Percentiles rank a stretch among this genome's conserved stretches.
Evolutionary conservation across 768 basidiomycete genomes (phyloP).

Genomic region (Boletus insuetus): DNA sequence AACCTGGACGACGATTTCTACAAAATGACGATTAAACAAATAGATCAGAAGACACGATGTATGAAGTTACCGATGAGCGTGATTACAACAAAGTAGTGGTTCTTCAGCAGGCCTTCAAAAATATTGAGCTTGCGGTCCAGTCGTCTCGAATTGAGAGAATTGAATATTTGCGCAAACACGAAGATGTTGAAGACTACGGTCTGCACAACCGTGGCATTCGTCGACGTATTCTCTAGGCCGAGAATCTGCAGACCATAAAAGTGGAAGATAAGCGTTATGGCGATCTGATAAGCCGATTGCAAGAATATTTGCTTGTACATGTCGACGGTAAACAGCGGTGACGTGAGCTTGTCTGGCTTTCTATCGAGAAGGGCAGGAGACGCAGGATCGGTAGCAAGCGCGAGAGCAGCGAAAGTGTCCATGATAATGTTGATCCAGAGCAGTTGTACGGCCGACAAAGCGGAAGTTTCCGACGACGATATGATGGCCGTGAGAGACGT

Average conservation of each 20-base stretch:
- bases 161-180: slow-evolving; percentile 97
- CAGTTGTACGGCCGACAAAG: slow-evolving; percentile 93
- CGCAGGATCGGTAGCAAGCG: slow-evolving; percentile 95
- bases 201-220: slow-evolving; percentile 51
- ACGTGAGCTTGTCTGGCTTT: slow-evolving; percentile 85
- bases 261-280: slow-evolving; percentile 83
- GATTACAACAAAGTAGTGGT: slow-evolving; percentile 82
- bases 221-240: slow-evolving; percentile 40
- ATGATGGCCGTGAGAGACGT: slow-evolving; percentile 90
- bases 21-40: slow-evolving; percentile 3
- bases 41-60: neutral
- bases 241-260: slow-evolving; percentile 78
- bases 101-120: slow-evolving; percentile 76
- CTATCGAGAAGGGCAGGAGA: slow-evolving; percentile 76
- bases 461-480: slow-evolving; percentile 71
- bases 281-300: slow-evolving; percentile 86
- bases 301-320: slow-evolving; percentile 97
- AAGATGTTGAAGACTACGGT: slow-evolving; percentile 98
- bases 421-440: slow-evolving; percentile 99
- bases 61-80: slow-evolving; percentile 72
- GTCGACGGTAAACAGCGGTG: slow-evolving; percentile 85
- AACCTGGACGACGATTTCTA: slow-evolving; percentile 85
- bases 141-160: slow-evolving; percentile 87
- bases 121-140: slow-evolving; percentile 86
- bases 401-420: slow-evolving; percentile 98